These are phyloP conservation scores for Entelexis paramagnoliae DNA, from an alignment of 1,139 yeast species.

Conservation along the genomic window DNA sequence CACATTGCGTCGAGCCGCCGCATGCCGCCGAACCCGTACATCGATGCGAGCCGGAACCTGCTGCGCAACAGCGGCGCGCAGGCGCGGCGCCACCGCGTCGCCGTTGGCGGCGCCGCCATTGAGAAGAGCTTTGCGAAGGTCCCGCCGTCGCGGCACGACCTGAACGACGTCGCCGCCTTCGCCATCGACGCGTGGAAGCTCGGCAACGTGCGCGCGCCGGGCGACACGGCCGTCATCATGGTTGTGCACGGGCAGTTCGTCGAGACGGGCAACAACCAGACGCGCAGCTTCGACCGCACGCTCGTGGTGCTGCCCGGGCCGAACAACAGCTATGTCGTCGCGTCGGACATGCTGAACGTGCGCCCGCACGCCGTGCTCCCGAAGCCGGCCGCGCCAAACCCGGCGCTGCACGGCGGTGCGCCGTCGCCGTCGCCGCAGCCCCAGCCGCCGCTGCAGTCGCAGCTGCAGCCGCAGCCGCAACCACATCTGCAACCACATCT, in stretches of 20 bases:
- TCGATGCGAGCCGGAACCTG: conserved; percentile 64
- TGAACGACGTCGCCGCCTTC: conserved; percentile 54
- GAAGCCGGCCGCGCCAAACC: no score
- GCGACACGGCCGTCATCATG: conserved; percentile 64
- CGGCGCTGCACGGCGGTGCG: neutral
- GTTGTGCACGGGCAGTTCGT: conserved; percentile 75
- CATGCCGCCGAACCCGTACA: conserved; percentile 21
- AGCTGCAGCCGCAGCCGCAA: neutral
- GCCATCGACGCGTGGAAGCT: conserved; percentile 67
- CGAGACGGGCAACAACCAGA: conserved; percentile 47
- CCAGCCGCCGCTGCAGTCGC: no score
- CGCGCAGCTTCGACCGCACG: conserved; percentile 76
- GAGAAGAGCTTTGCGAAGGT: conserved; percentile 49
- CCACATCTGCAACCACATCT: neutral
- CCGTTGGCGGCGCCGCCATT: conserved; percentile 64
- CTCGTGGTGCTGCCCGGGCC: conserved; percentile 63
- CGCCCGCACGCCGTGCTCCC: conserved; percentile 43
- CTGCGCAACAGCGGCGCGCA: conserved; percentile 52
- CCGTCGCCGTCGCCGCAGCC: no score
- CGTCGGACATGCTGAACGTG: conserved; percentile 67
- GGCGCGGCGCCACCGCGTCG: conserved; percentile 49
- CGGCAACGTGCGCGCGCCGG: conserved; percentile 37
- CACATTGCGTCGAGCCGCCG: conserved; percentile 9
- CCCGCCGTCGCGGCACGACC: conserved; percentile 67
- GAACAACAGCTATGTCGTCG: conserved; percentile 58